These are phyloP conservation scores for Neurospora intermedia DNA, from an alignment of 495 filamentous ascomycete genomes.

Conservation along the genomic window DNA sequence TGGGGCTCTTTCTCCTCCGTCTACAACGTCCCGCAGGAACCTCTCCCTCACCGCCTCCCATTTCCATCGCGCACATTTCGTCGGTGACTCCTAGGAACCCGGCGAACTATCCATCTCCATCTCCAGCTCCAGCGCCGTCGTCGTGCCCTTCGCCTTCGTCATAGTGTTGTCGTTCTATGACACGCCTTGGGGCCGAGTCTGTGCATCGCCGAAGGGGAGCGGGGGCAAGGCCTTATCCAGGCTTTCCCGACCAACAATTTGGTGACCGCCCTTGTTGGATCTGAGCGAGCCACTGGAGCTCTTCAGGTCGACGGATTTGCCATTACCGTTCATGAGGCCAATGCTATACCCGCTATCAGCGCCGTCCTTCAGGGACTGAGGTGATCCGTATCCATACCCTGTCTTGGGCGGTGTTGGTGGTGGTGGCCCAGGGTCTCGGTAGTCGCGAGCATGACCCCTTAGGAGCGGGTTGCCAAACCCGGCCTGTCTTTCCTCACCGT, in stretches of 20 bases:
- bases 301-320: slow-evolving; percentile 9
- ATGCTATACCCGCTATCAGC: slow-evolving; percentile 29
- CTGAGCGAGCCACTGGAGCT: slow-evolving; percentile 20
- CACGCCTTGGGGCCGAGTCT: slow-evolving; percentile 1
- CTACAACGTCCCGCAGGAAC: background rate
- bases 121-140: slow-evolving; percentile 2
- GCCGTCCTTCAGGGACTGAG: slow-evolving; percentile 24
- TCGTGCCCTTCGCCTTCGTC: background rate
- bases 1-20: background rate
- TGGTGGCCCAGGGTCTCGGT: slow-evolving; percentile 20
- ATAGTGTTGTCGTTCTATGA: slow-evolving; percentile 12
- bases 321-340: background rate
- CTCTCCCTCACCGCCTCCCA: background rate
- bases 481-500: slow-evolving; percentile 28
- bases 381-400: slow-evolving; percentile 15
- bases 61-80: background rate
- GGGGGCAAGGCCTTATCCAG: slow-evolving; percentile 48
- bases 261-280: slow-evolving; percentile 13
- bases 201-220: slow-evolving; percentile 25
- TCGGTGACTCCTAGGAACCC: background rate
- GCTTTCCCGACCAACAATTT: slow-evolving; percentile 29
- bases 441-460: slow-evolving; percentile 25
- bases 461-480: slow-evolving; percentile 33
- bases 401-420: slow-evolving; percentile 37
- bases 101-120: slow-evolving; percentile 21